A percentile compares a stretch with the other conserved stretches of the same genome.
Conservation (phyloP, 768 basidiomycete species). For the Macrolepiota fuliginosa region DNA sequence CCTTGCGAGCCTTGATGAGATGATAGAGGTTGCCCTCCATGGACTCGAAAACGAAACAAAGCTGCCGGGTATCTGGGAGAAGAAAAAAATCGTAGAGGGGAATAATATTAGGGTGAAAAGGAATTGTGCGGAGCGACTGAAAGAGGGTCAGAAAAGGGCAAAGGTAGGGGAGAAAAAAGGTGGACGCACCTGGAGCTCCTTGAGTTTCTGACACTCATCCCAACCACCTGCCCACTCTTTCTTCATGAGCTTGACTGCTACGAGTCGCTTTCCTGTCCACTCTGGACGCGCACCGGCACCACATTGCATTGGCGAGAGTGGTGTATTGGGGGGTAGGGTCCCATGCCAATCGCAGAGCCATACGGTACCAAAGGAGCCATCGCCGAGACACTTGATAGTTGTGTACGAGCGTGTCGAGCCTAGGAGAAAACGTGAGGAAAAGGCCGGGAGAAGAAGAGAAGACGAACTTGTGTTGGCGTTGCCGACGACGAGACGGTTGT, state of each 20-base stretch:
- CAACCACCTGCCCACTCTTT: conserved; percentile 97
- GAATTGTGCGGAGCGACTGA: conserved; percentile 91
- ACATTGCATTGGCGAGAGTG: conserved; percentile 93
- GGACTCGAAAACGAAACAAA: conserved; percentile 99
- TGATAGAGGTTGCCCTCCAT: conserved; percentile 99
- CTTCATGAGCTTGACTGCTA: conserved; percentile 98
- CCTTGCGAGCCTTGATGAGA: conserved; percentile 95
- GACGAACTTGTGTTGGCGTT: conserved; percentile 67
- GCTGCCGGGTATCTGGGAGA: conserved; percentile 91
- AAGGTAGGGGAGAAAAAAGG: conserved; percentile 12
- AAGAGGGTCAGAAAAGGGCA: conserved; percentile 15
- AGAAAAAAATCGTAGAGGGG: conserved; percentile 99
- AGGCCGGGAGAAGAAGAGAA: conserved; percentile 13
- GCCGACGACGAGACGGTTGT: conserved; percentile 71
- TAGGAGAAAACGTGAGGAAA: conserved; percentile 27
- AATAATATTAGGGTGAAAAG: conserved; percentile 96
- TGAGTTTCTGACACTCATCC: conserved; percentile 94
- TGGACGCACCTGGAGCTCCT: conserved; percentile 84
- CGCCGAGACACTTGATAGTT: conserved; percentile 93
- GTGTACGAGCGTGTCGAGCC: conserved; percentile 89
- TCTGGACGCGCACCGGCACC: conserved; percentile 90
- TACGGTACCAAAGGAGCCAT: conserved; percentile 98
- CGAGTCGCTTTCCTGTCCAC: conserved; percentile 91
- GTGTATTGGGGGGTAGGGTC: conserved; percentile 86
- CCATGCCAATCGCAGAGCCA: conserved; percentile 99